Evolutionary conservation across 352 stramenopile species (phyloP), one percentile per base, ranked within the genome.

Genomic region (Phytophthora kernoviae): DNA sequence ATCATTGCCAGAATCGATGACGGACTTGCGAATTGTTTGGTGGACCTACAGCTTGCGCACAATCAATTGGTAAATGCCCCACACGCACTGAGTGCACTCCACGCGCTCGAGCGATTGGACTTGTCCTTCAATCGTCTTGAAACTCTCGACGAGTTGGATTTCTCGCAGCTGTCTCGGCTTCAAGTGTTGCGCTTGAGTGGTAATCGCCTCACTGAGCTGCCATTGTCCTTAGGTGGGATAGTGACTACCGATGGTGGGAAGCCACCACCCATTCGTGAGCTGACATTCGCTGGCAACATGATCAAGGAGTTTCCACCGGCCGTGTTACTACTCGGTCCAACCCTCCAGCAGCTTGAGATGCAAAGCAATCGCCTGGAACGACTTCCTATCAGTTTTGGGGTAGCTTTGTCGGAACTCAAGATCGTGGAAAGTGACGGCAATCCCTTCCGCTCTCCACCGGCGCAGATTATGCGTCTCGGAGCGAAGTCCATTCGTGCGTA

Each of bases 361-460:
- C 84, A 91, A 46, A 89, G 73, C 59, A 91, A 93, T 70, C 81
- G 86, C 37, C 63, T 93, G 18, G 71, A 72, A n/a, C 72, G 73
- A 0, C 42, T 93, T 1, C 84, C 84, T 0, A 58, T 86, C 9
- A 74, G 70, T 34, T 90, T 93, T 58, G 79, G 79, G 0, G 68
- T 74, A 15, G 52, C 52, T n/a, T 53, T 93, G 22, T 12, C 41
- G 5, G 57, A 20, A 2, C 54, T 93, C 5, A 45, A 87, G 15
- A 48, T 73, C 21, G 64, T 90, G 5, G 70, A 88, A 30, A 84
- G 75, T 34, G 81, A 93, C 26, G 81, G 84, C 11, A 93, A 91
- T 50, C 84, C 84, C n/a, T 88, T 91, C 42, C 66, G 73, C 17
- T 91, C 79, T 9, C 84, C 84, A 4, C 84, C 84, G 5, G 69